Evolutionary conservation across 495 filamentous ascomycete genomes (phyloP), one percentile per base, ranked within the genome.

Genomic region (Cercophora sp.): DNA sequence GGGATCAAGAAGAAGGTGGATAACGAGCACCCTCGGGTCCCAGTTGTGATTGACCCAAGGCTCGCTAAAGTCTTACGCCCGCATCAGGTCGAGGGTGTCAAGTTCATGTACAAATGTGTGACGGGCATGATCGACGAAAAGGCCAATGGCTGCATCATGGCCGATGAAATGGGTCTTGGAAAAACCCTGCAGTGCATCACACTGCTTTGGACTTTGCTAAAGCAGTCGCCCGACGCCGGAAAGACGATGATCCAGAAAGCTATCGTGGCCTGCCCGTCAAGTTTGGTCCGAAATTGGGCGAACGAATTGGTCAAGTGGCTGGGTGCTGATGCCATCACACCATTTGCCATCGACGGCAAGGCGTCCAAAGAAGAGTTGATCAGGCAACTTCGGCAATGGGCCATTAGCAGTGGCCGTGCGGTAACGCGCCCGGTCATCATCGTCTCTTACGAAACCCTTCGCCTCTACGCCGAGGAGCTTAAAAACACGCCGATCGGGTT

Each of bases 91-190:
- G 93, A 97, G 66, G 93, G 93, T 65, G 93, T 99, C 36, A 96
- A 96, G 77, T 99, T 99, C 63, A 82, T 99, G 73, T 99, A 97
- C 68, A 79, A 81, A 46, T 94, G 88, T 66, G 89, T 90, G 16
- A 97, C 92, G 20, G 93, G 93, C 5, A 77, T 97, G 79, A 84
- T 97, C 57, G 93, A 99, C 64, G 80, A 85, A 36, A 93, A 91
- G 51, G 94, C 94, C 19, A 88, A 96, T 70, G 93, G 93, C 0
- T 97, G 93, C 65, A 99, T 99, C 65, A 99, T 99, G 93, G 93
- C 93, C 57, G 93, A 99, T 64, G 93, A 96, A 60, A 99, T 99
- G 93, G 93, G 93, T 37, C 70, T 99, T 26, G 93, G 93, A 39
- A 99, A 99, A 72, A 99, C 93, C 10, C 77, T 95, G 1, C 73